Evolutionary conservation across 2,329 filamentous ascomycete species (phyloP).

Genomic region (Ceratocystis destructans): DNA sequence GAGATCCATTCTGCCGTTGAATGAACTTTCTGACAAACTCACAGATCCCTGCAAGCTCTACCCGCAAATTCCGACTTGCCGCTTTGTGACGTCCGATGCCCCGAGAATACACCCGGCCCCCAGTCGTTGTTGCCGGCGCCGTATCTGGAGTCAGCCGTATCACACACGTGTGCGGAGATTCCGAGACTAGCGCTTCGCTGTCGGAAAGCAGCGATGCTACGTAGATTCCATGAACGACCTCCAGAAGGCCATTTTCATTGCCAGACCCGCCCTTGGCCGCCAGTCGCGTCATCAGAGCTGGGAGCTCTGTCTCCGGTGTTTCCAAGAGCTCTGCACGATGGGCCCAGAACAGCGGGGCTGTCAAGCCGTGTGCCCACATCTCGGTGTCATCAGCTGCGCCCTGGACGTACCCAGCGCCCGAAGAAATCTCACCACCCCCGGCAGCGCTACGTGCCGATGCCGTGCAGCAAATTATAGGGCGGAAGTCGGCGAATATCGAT

Average conservation of each 20-base stretch:
- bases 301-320: conserved; percentile 51
- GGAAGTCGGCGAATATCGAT: conserved; percentile 42
- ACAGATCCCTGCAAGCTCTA: conserved; percentile 50
- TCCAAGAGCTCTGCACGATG: conserved; percentile 47
- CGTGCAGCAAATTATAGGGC: conserved; percentile 72
- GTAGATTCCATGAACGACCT: conserved; percentile 28
- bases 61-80: conserved; percentile 70
- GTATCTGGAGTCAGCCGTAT: conserved; percentile 29
- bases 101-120: conserved; percentile 29
- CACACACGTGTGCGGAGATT: conserved; percentile 30
- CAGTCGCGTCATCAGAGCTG: conserved; percentile 35
- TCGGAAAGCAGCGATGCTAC: conserved; percentile 28
- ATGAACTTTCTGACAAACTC: conserved; percentile 33
- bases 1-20: neutral
- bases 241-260: conserved; percentile 13
- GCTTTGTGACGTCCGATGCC: conserved; percentile 58
- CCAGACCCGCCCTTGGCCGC: conserved; percentile 21
- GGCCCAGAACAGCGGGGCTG: conserved; percentile 65
- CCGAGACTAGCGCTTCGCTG: conserved; percentile 13
- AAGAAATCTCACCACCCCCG: conserved; percentile 43
- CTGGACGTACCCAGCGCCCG: conserved; percentile 65
- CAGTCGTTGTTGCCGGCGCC: conserved; percentile 32
- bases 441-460: conserved; percentile 59
- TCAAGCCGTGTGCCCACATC: conserved; percentile 76
- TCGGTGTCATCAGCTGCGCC: conserved; percentile 92